Percentiles rank a stretch among this genome's conserved stretches.
Conservation (phyloP, 2,329 filamentous ascomycete genomes). For the Colletotrichum musae region DNA sequence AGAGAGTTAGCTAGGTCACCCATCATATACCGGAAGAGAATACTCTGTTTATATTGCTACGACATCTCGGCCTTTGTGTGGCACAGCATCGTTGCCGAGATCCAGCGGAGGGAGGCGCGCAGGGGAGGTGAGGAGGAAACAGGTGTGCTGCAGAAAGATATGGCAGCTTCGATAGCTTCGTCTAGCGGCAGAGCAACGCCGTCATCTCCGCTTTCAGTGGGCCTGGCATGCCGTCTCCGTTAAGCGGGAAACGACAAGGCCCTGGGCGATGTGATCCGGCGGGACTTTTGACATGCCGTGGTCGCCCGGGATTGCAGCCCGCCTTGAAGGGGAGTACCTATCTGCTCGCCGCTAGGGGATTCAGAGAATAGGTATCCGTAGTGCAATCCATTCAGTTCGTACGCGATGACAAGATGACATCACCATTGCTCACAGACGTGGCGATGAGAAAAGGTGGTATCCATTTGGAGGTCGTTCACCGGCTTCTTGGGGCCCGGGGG, state of each 20-base stretch:
- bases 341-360: no score
- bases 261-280: not conserved
- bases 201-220: constrained; percentile 38
- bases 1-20: constrained; percentile 7
- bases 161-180: constrained; percentile 29
- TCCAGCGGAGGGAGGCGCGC: constrained; percentile 10
- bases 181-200: constrained; percentile 18
- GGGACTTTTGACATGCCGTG: not conserved
- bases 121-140: constrained; percentile 18
- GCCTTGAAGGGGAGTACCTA: no score
- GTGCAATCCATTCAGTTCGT: no score
- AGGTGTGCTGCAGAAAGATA: constrained; percentile 22
- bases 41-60: constrained; percentile 34
- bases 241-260: constrained; percentile 3
- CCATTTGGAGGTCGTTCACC: not conserved
- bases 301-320: no score
- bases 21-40: not conserved
- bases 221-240: constrained; percentile 21
- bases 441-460: not conserved
- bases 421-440: not conserved
- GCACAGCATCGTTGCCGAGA: not conserved
- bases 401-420: no score
- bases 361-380: no score
- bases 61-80: not conserved
- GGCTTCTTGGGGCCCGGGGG: not conserved